Base-by-base conservation (phyloP, 1,284 basidiomycete genomes). In the Cryptococcus maquisensis region DNA sequence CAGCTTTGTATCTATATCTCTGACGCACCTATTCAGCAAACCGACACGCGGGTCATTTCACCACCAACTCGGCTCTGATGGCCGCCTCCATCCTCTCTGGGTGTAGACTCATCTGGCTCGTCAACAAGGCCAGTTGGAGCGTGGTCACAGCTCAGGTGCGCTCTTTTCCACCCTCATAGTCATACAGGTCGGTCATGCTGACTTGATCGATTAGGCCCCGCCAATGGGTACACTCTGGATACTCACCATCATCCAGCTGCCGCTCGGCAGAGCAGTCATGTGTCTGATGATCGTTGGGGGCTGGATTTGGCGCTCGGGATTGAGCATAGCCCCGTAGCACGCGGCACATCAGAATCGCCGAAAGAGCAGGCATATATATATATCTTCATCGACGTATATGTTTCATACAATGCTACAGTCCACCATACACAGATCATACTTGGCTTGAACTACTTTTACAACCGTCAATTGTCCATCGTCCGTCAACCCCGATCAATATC, bases 151-250 rank as follows among this genome's bases (percentile, higher is more conserved):
- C 56, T 26, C 72, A 77, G 61, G 74, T 73, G 49, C 36, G 68
- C 58, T 21, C 13, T 15, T 2, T 21, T 16, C 12, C n/a, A 32
- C 18, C 47, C 32, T 28, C 12, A 4, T 3, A 4, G 13, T 8
- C 36, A 2, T 49, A 13, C 15, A 28, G 15, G 4, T 21, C 18
- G 36, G 20, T 3, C 40, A 20, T 1, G 15, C 40, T 42, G 40
- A 42, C 40, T 4, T n/a, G 1, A 13, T 36, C 13, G 35, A 16
- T n/a, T 26, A 76, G 73, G 75, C 68, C 6, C 74, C 75, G 3
- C 63, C 75, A 10, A 65, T 74, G 47, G 74, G 73, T 8, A 75
- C 75, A 1, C 35, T 77, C 28, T 77, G 75, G 75, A 73, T 75
- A 50, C 54, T 75, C 23, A 69, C 74, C 15, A 73, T 77, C 36